Conservation (phyloP, 441 rosid genomes). For the Eruca vesicaria region DNA sequence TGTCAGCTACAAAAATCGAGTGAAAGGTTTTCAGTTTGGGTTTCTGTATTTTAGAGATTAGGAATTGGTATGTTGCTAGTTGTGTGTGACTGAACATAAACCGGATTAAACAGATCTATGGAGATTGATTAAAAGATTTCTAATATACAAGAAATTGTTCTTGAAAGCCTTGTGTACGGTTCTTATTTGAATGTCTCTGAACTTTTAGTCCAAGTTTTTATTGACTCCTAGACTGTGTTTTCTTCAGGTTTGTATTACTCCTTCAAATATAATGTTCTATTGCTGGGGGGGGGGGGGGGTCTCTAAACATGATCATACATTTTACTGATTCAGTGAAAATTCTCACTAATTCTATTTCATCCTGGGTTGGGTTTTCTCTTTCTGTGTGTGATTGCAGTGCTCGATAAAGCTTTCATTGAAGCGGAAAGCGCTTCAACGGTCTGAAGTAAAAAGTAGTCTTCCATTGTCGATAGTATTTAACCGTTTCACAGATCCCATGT, state of each 20-base stretch:
- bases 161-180: too few relatives aligned
- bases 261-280: neutral
- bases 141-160: too few relatives aligned
- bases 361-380: slow-evolving; percentile 89
- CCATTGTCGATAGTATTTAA: slow-evolving; percentile 68
- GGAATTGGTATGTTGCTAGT: too few relatives aligned
- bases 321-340: neutral
- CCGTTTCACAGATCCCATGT: slow-evolving; percentile 72
- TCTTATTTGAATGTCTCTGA: too few relatives aligned
- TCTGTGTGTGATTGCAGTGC: slow-evolving; percentile 62
- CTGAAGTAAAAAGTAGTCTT: slow-evolving; percentile 80
- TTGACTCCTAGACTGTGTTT: neutral
- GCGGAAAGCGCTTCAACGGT: slow-evolving; percentile 71
- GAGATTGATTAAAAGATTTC: too few relatives aligned
- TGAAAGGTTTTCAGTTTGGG: too few relatives aligned
- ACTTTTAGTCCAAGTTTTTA: too few relatives aligned
- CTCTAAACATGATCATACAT: neutral
- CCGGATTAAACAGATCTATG: too few relatives aligned
- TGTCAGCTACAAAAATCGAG: too few relatives aligned
- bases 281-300: neutral
- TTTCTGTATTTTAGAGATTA: too few relatives aligned
- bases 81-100: too few relatives aligned
- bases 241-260: neutral
- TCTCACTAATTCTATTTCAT: slow-evolving; percentile 78
- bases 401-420: slow-evolving; percentile 74